Percentiles rank a stretch among this genome's conserved stretches.
These are phyloP conservation scores for Chalciporus piperatus DNA, from an alignment of 768 basidiomycete genomes.

Conservation along the genomic window DNA sequence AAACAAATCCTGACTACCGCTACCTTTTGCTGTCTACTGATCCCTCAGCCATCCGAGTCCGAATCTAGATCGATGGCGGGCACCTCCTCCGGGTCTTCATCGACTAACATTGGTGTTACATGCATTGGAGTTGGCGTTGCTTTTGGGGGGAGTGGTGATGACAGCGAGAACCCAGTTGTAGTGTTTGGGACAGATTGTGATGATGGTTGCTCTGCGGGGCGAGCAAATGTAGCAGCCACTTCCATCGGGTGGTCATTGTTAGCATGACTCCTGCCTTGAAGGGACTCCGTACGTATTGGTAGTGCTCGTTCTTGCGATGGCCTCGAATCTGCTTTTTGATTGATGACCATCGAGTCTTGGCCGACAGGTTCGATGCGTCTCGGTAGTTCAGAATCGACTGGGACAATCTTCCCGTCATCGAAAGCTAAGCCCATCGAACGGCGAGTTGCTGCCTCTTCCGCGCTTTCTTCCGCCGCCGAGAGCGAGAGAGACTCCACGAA, in stretches of 20 bases:
- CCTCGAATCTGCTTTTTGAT: not conserved
- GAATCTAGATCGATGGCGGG: constrained; percentile 76
- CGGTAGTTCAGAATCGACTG: not conserved
- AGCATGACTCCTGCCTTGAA: not conserved
- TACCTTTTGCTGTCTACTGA: not conserved
- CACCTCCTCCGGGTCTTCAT: constrained; percentile 73
- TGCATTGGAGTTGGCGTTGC: not conserved
- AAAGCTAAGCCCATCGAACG: constrained; percentile 38
- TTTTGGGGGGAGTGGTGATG: constrained; percentile 1
- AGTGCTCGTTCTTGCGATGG: not conserved
- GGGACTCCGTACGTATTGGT: not conserved
- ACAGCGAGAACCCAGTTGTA: not conserved
- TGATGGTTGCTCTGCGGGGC: not conserved
- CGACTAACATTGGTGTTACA: constrained; percentile 16
- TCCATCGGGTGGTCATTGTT: not conserved
- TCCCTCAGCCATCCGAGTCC: constrained; percentile 55
- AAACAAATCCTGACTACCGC: not conserved
- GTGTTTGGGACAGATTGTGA: not conserved
- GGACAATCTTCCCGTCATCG: constrained; percentile 1
- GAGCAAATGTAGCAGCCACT: not conserved
- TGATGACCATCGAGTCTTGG: not conserved
- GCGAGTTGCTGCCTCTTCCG: constrained; percentile 55
- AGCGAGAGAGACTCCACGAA: constrained; percentile 59
- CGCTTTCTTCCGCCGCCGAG: constrained; percentile 59
- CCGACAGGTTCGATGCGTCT: not conserved